These are phyloP conservation scores for Endotrypanum monterogeii DNA, from an alignment of 208 protist genomes.

Conservation along the genomic window DNA sequence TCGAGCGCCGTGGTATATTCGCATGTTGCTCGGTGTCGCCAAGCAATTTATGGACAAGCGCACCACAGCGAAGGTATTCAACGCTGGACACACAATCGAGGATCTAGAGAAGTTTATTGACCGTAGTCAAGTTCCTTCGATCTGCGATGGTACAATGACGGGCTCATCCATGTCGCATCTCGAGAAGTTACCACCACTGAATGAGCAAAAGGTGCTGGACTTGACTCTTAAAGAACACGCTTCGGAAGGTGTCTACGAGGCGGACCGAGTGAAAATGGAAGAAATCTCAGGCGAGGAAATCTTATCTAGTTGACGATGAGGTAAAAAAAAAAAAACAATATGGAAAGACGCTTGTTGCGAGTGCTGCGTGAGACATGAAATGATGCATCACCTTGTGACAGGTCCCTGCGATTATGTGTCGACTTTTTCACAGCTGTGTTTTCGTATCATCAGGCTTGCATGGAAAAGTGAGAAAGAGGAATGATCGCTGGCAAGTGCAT, in stretches of 20 bases:
- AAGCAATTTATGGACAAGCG: slow-evolving; percentile 61
- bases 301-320: background rate
- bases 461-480: background rate
- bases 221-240: background rate
- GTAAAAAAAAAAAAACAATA: too few species aligned
- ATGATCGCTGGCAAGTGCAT: background rate
- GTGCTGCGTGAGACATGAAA: background rate
- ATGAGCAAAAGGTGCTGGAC: background rate
- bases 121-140: slow-evolving; percentile 34
- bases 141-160: slow-evolving; percentile 38
- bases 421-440: background rate
- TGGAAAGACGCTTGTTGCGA: background rate
- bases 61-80: slow-evolving; percentile 45
- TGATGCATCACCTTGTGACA: background rate
- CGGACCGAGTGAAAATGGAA: background rate
- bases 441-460: background rate
- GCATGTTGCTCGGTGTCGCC: slow-evolving; percentile 33
- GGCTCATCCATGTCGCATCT: slow-evolving; percentile 6
- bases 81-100: slow-evolving; percentile 35
- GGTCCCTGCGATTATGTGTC: background rate
- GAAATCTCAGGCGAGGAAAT: background rate
- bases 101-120: slow-evolving; percentile 49
- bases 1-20: slow-evolving; percentile 65
- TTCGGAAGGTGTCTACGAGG: background rate
- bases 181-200: slow-evolving; percentile 14